A percentile compares a stretch with the other conserved stretches of the same genome.
These are phyloP conservation scores for Dryas octopetala DNA, from an alignment of 306 rosid genomes.

Conservation along the genomic window DNA sequence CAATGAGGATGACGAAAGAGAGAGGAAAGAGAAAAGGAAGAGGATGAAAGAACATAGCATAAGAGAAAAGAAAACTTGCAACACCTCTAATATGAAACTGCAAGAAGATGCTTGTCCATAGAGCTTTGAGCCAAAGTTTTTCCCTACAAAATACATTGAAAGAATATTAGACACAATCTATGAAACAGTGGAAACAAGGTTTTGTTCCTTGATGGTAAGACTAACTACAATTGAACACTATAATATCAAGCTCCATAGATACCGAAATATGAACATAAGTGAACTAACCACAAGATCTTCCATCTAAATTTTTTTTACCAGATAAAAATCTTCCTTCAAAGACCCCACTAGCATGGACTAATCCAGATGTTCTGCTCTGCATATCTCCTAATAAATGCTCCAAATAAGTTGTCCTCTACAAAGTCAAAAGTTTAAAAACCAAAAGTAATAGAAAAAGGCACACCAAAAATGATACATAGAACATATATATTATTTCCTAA, in stretches of 20 bases:
- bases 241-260: background rate
- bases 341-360: slow-evolving; percentile 25
- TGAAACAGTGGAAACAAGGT: background rate
- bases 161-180: background rate
- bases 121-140: slow-evolving; percentile 26
- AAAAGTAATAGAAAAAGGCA: slow-evolving; percentile 10
- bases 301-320: slow-evolving; percentile 39
- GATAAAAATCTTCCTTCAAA: slow-evolving; percentile 40
- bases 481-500: background rate
- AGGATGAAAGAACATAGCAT: background rate
- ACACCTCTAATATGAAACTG: slow-evolving; percentile 65
- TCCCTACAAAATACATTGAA: slow-evolving; percentile 37
- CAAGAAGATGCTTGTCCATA: slow-evolving; percentile 43
- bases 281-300: slow-evolving; percentile 14
- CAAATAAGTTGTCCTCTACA: slow-evolving; percentile 61
- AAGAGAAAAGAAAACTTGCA: slow-evolving; percentile 21
- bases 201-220: background rate
- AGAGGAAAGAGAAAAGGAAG: background rate
- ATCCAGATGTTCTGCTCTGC: slow-evolving; percentile 39
- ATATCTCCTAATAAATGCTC: slow-evolving; percentile 51
- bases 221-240: background rate
- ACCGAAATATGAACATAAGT: background rate
- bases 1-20: background rate
- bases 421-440: slow-evolving; percentile 26
- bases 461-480: background rate